Evolutionary conservation across 2,329 filamentous ascomycete genomes (phyloP), one percentile per base, ranked within the genome.

Genomic region (Cercospora zeae-maydis): DNA sequence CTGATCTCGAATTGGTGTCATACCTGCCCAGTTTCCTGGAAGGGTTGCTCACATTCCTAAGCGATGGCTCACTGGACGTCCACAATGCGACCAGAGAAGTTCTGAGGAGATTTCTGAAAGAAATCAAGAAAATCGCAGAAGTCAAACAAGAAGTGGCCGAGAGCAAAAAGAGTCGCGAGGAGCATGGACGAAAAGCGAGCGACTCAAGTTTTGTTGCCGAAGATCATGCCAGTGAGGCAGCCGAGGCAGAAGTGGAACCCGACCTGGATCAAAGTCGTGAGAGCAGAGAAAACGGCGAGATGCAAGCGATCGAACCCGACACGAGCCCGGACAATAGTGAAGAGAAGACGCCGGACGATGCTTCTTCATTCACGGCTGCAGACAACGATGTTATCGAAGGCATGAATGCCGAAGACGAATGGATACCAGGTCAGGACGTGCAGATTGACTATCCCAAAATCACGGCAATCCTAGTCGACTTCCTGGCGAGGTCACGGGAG

Each of bases 371-470:
- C 21, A 78, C 77, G 16, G 80, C 80, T 31, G 80, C 81, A n/a
- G 81, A 82, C 47, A 85, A 86, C 4, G 82, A 84, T 2, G 70
- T 72, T 11, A 65, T 66, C 14, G 69, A 64, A 14, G 69, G 39
- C 11, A 54, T 54, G 14, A 37, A 49, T 19, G 87, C 85, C 49
- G 93, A 96, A 70, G 93, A 93, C 64, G 95, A 98, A 73, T 99
- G 93, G 92, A 88, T 98, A 51, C 96, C 96, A 0, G 95, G 96
- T 0, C 95, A 99, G 77, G 95, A 99, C 75, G 92, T 97, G 7
- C 89, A 96, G 63, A 91, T 99, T 65, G 93, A 98, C 76, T 91
- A 96, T 76, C 88, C 91, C 64, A 91, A 89, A 68, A 96, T 99
- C 36, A 79, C 99, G 53, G 91, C 96, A 70, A 99, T 98, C 59